Base-by-base conservation (phyloP, 345 rosid genomes). In the Xanthoceras sorbifolium region DNA sequence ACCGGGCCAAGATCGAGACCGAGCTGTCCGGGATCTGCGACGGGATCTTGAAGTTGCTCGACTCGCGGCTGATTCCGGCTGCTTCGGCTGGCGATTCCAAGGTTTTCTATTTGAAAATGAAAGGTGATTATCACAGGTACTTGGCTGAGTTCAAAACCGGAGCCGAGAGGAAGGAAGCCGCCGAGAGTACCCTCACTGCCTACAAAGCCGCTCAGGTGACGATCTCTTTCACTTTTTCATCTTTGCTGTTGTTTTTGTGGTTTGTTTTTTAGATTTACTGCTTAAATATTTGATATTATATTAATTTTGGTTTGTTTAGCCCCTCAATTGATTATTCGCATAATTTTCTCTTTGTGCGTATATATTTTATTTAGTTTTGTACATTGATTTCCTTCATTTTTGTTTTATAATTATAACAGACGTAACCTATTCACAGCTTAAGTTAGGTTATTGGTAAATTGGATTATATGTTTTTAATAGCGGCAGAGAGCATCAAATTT, bases 51-150 rank as follows among this genome's bases (percentile, higher is more conserved):
- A 91, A 90, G 86, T 83, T 94, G 71, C 92, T 94, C 71, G 98
- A 94, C 76, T 50, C 93, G 1, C 59, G 88, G 65, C 91, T 94
- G 36, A 83, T 94, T 46, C 94, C 98, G 5, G 82, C 92, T 1
- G 92, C 98, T 28, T 69, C 91, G 15, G 26, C 90, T 0, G 94
- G 94, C 2, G 97, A 94, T 79, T 94, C 97, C 1, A 94, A 87
- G 89, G 97, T 94, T 17, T 94, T 94, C 71, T 94, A 92, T 74
- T 79, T 92, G 42, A 94, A 92, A 88, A 94, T 94, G 98, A 94
- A 94, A 83, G 97, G 96, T 5, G 96, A 94, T 72, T 94, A 92
- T 65, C 97, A 92, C 66, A 86, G 97, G 83, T 94, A 94, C 83
- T 78, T 92, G 75, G 96, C 97, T 44, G 97, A 94, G 92, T 92